A percentile compares a stretch with the other conserved stretches of the same genome.
Conservation (phyloP, 2,329 filamentous ascomycete genomes). For the Neoascochyta sp. region DNA sequence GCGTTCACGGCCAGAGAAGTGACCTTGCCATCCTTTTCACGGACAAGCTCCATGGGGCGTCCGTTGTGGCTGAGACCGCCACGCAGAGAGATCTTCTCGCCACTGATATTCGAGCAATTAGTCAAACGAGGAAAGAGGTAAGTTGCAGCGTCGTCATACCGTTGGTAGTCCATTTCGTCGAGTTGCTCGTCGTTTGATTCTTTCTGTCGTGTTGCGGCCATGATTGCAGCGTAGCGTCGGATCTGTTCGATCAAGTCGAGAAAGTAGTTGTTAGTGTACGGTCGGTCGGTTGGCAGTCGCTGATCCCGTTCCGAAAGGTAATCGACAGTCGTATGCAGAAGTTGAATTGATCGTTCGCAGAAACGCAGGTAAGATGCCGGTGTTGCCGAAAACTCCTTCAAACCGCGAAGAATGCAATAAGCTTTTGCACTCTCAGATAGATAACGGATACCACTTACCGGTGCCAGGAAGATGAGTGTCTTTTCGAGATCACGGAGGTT, state of each 20-base stretch:
- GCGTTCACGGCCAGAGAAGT: conserved; percentile 66
- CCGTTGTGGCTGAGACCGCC: conserved; percentile 80
- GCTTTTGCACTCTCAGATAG: conserved; percentile 60
- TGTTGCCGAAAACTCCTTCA: conserved; percentile 69
- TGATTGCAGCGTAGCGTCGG: conserved; percentile 78
- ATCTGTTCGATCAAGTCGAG: conserved; percentile 95
- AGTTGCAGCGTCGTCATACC: conserved; percentile 34
- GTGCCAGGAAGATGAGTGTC: conserved; percentile 83
- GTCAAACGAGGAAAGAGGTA: conserved; percentile 20
- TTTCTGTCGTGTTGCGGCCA: conserved; percentile 70
- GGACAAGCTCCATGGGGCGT: conserved; percentile 77
- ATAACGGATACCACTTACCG: conserved; percentile 69
- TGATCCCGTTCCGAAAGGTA: conserved; percentile 83
- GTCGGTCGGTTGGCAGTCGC: conserved; percentile 76
- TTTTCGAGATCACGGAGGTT: conserved; percentile 93
- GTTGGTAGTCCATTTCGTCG: conserved; percentile 50
- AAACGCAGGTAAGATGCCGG: conserved; percentile 79
- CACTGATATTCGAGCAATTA: conserved; percentile 41
- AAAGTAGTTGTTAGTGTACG: conserved; percentile 95
- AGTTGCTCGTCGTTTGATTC: conserved; percentile 54
- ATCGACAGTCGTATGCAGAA: conserved; percentile 84
- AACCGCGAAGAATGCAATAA: conserved; percentile 57
- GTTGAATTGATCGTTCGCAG: conserved; percentile 84
- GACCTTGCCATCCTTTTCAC: conserved; percentile 72
- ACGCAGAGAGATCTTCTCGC: conserved; percentile 73